Evolutionary conservation across 345 rosid species (phyloP).

Genomic region (Camelina hispida): DNA sequence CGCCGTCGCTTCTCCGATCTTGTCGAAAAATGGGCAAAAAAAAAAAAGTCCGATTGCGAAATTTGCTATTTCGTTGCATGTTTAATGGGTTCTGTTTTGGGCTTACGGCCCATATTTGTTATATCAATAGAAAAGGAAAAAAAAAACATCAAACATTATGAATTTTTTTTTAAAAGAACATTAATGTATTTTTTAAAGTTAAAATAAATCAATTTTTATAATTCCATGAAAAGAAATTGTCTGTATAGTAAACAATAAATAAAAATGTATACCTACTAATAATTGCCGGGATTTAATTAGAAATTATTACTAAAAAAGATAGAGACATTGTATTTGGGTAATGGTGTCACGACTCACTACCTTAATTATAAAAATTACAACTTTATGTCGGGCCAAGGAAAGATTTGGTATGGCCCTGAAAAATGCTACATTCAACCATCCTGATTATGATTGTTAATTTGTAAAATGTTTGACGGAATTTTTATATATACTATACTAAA

Average conservation of each 20-base stretch:
- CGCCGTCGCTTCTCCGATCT: conserved; percentile 1
- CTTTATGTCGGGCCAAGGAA: conserved; percentile 25
- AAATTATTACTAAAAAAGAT: not conserved
- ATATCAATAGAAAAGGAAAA: too few relatives aligned
- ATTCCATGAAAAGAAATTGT: too few relatives aligned
- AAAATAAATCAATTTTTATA: too few relatives aligned
- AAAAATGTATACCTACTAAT: too few relatives aligned
- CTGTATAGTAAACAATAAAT: too few relatives aligned
- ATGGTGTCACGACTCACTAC: conserved; percentile 31
- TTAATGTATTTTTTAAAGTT: too few relatives aligned
- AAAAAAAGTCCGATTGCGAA: not conserved
- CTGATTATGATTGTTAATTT: conserved; percentile 1
- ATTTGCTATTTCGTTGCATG: not conserved
- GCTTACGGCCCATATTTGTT: conserved; percentile 17
- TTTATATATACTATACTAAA: not conserved
- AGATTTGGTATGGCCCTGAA: conserved; percentile 36
- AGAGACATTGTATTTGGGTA: conserved; percentile 10
- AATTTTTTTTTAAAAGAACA: too few relatives aligned
- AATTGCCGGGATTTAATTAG: not conserved
- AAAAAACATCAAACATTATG: too few relatives aligned
- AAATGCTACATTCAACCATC: conserved; percentile 32
- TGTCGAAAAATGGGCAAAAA: not conserved
- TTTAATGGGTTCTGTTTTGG: not conserved
- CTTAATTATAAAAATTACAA: not conserved
- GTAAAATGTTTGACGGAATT: not conserved